These are phyloP conservation scores for Gastrolobium villosum DNA, from an alignment of 306 rosid species.

Conservation along the genomic window DNA sequence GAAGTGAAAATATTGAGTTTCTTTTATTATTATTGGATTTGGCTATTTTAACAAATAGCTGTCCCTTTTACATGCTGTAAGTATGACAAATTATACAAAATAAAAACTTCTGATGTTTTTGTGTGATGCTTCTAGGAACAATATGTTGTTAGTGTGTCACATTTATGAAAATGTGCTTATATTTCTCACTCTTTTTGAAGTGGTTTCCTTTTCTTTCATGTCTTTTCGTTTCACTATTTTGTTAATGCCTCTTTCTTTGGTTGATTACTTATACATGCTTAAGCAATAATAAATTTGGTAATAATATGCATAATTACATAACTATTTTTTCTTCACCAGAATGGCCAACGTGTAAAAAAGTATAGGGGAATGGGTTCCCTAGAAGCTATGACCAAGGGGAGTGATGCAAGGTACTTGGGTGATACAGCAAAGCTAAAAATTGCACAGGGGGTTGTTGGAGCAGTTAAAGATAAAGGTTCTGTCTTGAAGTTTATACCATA, in stretches of 20 bases:
- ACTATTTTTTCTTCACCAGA: slow-evolving; percentile 57
- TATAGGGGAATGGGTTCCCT: slow-evolving; percentile 97
- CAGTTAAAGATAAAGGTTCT: slow-evolving; percentile 94
- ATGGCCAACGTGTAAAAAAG: slow-evolving; percentile 80
- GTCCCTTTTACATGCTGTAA: neutral
- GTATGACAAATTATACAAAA: neutral
- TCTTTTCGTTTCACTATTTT: slow-evolving; percentile 33
- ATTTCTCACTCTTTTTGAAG: neutral
- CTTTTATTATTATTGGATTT: neutral
- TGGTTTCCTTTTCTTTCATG: slow-evolving; percentile 19
- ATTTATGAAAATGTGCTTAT: neutral
- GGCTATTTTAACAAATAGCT: neutral
- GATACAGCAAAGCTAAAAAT: slow-evolving; percentile 89
- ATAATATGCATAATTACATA: slow-evolving; percentile 30
- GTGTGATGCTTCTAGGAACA: slow-evolving; percentile 3
- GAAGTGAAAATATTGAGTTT: neutral
- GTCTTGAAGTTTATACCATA: slow-evolving; percentile 89
- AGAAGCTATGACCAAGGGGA: slow-evolving; percentile 98
- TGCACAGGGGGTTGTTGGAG: slow-evolving; percentile 97
- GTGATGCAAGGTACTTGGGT: slow-evolving; percentile 89
- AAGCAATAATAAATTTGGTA: slow-evolving; percentile 17
- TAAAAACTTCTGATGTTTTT: neutral
- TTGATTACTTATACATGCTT: slow-evolving; percentile 1
- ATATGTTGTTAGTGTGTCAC: slow-evolving; percentile 8
- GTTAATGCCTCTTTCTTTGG: neutral